A percentile compares a stretch with the other conserved stretches of the same genome.
Conservation (phyloP, 805 yeast genomes). For the Candida xyloterini region DNA sequence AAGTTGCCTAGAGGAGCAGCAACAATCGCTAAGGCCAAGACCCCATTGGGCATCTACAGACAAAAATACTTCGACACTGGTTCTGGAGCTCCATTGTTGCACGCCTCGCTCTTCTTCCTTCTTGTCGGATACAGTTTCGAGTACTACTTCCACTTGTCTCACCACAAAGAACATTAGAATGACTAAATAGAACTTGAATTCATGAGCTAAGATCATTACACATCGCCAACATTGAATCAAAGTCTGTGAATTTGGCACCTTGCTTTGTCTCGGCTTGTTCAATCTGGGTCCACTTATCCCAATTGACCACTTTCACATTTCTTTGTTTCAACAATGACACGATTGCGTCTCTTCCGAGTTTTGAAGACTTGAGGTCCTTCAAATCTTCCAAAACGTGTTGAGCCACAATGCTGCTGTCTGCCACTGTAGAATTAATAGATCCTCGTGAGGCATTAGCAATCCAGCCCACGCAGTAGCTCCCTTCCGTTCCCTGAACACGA, state of each 20-base stretch:
- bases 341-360: slow-evolving; percentile 33
- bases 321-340: slow-evolving; percentile 21
- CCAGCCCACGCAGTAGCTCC: slow-evolving; percentile 89
- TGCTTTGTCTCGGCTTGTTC: slow-evolving; percentile 53
- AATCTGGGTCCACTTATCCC: slow-evolving; percentile 68
- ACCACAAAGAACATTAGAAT: slow-evolving; percentile 48
- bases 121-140: slow-evolving; percentile 85
- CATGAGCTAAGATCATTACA: slow-evolving; percentile 11
- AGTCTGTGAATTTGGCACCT: slow-evolving; percentile 55
- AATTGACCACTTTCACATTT: slow-evolving; percentile 37
- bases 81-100: slow-evolving; percentile 78
- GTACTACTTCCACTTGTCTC: slow-evolving; percentile 85
- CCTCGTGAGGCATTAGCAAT: slow-evolving; percentile 83
- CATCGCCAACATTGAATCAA: slow-evolving; percentile 46
- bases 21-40: slow-evolving; percentile 65
- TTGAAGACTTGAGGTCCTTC: slow-evolving; percentile 13
- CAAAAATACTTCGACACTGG: slow-evolving; percentile 85
- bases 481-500: slow-evolving; percentile 38
- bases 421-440: slow-evolving; percentile 86
- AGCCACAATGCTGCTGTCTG: slow-evolving; percentile 76
- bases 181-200: slow-evolving; percentile 12
- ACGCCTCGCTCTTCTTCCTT: slow-evolving; percentile 65
- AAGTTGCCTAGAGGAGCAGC: slow-evolving; percentile 93
- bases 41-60: slow-evolving; percentile 73
- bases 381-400: slow-evolving; percentile 58